Evolutionary conservation across 805 yeast species (phyloP), one percentile per base, ranked within the genome.

Genomic region (Kazachstania bromeliacearum): DNA sequence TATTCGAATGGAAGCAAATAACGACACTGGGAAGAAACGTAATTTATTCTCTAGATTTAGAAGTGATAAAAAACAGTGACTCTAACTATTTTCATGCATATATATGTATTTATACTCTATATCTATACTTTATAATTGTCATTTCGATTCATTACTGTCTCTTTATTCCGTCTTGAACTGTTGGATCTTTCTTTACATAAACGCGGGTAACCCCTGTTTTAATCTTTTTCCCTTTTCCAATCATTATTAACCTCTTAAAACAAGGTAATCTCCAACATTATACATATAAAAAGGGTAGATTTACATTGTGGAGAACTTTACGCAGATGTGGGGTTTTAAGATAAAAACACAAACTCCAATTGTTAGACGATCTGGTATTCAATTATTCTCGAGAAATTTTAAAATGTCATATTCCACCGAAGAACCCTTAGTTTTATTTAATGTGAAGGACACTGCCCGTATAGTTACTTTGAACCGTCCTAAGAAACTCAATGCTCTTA

Each of bases 401-500:
- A 22, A 8, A 12, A 22, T 12, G 8, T 8, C 25, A 8, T 18
- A 26, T 13, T 16, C 33, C 10, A 14, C 17, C 4, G 37, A 35
- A 14, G 35, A 24, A 26, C 38, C 37, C 8, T 42, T 45, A 14
- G 55, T 51, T 4, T 35, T 47, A 31, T 57, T 46, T 38, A 46
- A 37, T 12, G 53, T 53, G 5, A 47, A 52, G 18, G 59, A 52
- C 48, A 72, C 77, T 33, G 77, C 92, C 9, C 74, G 96, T 43
- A 63, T 83, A 25, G 66, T 88, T 47, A 71, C 81, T 7, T 67
- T 89, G 45, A 85, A 89, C 66, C 73, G 97, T 41, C 79, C 88
- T 16, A 56, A 67, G 37, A 89, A 89, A 57, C 72, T 92, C 53
- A 92, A 89, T 63, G 89, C 97, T 4, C 67, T 89, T 47, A 81